These are phyloP conservation scores for Fraxinus velutina DNA, from an alignment of 305 asterid genomes.

Conservation along the genomic window DNA sequence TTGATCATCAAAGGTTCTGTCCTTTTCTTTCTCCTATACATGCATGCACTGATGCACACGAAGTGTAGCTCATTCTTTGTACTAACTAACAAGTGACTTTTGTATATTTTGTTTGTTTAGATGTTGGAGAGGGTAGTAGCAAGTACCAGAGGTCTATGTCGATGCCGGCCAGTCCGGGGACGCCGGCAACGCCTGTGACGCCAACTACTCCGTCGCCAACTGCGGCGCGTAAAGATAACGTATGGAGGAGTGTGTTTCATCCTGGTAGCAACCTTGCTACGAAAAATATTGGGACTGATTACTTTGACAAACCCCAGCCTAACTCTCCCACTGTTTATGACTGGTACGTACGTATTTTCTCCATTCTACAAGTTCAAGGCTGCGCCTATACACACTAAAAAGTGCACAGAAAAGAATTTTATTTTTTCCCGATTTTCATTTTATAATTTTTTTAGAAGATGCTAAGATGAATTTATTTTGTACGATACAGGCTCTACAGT, in stretches of 20 bases:
- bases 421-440: no score
- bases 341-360: conserved; percentile 49
- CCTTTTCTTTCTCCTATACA: not conserved
- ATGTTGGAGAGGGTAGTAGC: conserved; percentile 39
- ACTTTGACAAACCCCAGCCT: conserved; percentile 77
- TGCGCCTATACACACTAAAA: not conserved
- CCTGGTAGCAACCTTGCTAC: conserved; percentile 91
- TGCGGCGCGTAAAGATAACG: conserved; percentile 57
- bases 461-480: not conserved
- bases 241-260: conserved; percentile 94
- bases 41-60: not conserved
- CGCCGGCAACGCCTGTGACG: conserved; percentile 57
- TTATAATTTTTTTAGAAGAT: not conserved
- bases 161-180: conserved; percentile 56
- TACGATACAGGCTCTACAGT: conserved; percentile 67
- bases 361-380: not conserved
- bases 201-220: conserved; percentile 50
- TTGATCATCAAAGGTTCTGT: conserved; percentile 45
- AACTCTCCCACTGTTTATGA: conserved; percentile 91
- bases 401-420: not conserved
- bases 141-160: conserved; percentile 54
- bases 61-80: not conserved
- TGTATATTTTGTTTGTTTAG: conserved; percentile 8
- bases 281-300: conserved; percentile 55
- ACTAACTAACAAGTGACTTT: not conserved